These are phyloP conservation scores for Myriosclerotinia scirpicola DNA, from an alignment of 2,329 filamentous ascomycete genomes.

Conservation along the genomic window DNA sequence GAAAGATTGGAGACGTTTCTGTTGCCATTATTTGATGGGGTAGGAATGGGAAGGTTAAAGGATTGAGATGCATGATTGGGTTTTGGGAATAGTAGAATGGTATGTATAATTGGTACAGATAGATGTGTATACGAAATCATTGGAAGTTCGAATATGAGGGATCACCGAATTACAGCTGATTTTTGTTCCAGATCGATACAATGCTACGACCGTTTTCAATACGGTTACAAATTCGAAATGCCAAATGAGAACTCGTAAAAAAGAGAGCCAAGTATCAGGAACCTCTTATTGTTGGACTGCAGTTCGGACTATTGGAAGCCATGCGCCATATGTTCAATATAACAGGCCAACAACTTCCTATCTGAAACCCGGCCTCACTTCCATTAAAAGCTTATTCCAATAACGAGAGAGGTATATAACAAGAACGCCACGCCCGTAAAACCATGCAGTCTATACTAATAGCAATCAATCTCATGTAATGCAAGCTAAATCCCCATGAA, in stretches of 20 bases:
- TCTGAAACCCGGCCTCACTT: background rate
- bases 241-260: no score
- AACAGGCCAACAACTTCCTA: background rate
- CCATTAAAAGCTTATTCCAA: background rate
- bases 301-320: background rate
- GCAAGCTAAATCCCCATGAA: background rate
- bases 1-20: constrained; percentile 43
- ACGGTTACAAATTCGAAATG: no score
- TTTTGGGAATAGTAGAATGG: background rate
- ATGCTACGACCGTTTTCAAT: no score
- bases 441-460: background rate
- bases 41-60: constrained; percentile 40
- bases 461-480: background rate
- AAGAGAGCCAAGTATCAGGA: no score
- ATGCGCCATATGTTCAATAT: background rate
- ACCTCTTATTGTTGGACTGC: background rate
- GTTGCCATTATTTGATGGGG: constrained; percentile 45
- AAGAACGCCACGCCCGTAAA: background rate
- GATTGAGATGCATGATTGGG: constrained; percentile 21
- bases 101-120: background rate
- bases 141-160: background rate
- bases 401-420: background rate
- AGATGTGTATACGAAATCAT: background rate
- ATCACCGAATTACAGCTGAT: no score
- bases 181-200: no score